These are phyloP conservation scores for Kwoniella dendrophila DNA, from an alignment of 768 basidiomycete species.

Conservation along the genomic window DNA sequence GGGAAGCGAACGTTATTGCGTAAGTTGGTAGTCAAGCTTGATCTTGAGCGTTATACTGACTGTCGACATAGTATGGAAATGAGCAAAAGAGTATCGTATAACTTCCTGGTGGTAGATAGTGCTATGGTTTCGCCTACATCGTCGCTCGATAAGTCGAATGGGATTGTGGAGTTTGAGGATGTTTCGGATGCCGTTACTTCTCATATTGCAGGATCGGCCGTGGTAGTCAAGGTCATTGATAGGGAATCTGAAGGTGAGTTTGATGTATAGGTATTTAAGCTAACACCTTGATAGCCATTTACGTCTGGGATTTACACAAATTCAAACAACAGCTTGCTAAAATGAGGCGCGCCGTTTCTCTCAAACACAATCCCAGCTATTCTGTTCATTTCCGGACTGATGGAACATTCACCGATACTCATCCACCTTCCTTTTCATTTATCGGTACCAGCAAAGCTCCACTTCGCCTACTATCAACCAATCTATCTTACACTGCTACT, in stretches of 20 bases:
- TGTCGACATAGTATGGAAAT: constrained; percentile 71
- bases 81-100: constrained; percentile 82
- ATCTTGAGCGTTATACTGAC: background rate
- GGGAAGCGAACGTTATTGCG: constrained; percentile 87
- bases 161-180: constrained; percentile 88
- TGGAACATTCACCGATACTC: constrained; percentile 87
- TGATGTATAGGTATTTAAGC: background rate
- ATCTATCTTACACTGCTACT: constrained; percentile 71
- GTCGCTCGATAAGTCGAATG: constrained; percentile 79
- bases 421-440: constrained; percentile 86
- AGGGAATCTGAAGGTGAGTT: constrained; percentile 65
- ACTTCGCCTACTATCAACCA: constrained; percentile 75
- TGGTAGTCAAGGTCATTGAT: constrained; percentile 89
- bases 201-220: constrained; percentile 70
- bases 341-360: constrained; percentile 89
- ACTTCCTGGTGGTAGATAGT: constrained; percentile 87
- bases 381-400: constrained; percentile 91
- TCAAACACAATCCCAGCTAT: constrained; percentile 89
- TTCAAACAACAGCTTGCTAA: constrained; percentile 84
- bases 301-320: constrained; percentile 86
- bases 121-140: constrained; percentile 77
- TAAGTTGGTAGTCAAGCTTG: constrained; percentile 16
- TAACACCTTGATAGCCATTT: constrained; percentile 64
- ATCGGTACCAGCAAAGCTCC: constrained; percentile 84
- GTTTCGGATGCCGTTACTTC: constrained; percentile 79